phyloP scores from a whole-genome alignment of 2,329 filamentous ascomycete genomes.

The Hypomyces rosellus region DNA sequence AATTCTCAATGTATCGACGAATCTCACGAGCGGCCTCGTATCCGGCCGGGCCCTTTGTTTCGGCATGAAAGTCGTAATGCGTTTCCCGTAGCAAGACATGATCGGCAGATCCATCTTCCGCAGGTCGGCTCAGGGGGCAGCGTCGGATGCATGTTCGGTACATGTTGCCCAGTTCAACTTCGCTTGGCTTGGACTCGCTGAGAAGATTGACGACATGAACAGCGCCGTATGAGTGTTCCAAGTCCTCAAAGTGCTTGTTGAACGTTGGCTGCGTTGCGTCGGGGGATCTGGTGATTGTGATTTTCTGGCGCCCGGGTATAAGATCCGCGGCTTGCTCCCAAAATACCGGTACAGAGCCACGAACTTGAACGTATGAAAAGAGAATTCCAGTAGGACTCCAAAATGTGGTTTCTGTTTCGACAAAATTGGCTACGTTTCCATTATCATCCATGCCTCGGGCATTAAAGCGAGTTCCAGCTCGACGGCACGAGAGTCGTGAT shows the following conservation, averaged over 20 bases:
- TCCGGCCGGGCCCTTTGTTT: constrained; percentile 77
- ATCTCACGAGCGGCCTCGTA: constrained; percentile 91
- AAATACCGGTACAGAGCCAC: constrained; percentile 91
- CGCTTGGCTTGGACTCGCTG: constrained; percentile 81
- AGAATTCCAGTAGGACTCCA: constrained; percentile 72
- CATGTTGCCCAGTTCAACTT: constrained; percentile 73
- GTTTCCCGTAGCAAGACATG: constrained; percentile 73
- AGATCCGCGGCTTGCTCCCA: constrained; percentile 92
- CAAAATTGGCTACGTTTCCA: constrained; percentile 95
- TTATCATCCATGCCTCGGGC: constrained; percentile 97
- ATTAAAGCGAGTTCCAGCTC: constrained; percentile 94
- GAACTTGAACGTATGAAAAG: constrained; percentile 90
- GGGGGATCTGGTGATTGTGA: constrained; percentile 77
- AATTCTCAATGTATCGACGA: constrained; percentile 67
- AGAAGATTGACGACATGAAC: constrained; percentile 91
- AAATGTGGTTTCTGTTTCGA: constrained; percentile 93
- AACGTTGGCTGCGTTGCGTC: constrained; percentile 94
- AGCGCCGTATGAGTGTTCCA: constrained; percentile 81
- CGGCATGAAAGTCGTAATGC: constrained; percentile 94
- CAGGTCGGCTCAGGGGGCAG: constrained; percentile 61
- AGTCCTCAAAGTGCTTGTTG: constrained; percentile 85
- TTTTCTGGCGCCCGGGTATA: constrained; percentile 89
- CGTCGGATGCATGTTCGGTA: constrained; percentile 73
- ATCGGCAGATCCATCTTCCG: constrained; percentile 50
- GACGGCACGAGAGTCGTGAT: constrained; percentile 80